phyloP scores from a whole-genome alignment of 2,329 filamentous ascomycete species.

The Diaporthe nobilis region DNA sequence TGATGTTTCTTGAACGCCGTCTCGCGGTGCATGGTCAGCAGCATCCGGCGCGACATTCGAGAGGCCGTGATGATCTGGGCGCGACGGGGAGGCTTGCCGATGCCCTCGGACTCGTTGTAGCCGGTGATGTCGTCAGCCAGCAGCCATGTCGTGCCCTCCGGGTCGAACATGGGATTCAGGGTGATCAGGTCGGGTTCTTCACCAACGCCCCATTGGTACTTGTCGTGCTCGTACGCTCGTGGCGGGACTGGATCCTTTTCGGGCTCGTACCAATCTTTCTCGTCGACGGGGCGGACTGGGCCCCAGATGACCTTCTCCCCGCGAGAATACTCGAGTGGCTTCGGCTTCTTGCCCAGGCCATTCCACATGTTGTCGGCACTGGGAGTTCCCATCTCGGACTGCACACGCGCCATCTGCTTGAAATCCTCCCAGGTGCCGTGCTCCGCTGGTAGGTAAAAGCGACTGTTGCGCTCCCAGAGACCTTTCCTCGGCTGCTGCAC shows the following conservation, averaged over 20 bases:
- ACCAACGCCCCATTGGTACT: constrained; percentile 87
- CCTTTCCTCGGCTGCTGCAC: constrained; percentile 82
- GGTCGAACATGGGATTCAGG: constrained; percentile 92
- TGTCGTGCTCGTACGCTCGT: constrained; percentile 81
- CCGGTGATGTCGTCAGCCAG: constrained; percentile 87
- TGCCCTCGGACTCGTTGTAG: constrained; percentile 75
- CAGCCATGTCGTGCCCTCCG: constrained; percentile 87
- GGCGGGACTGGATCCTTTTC: constrained; percentile 83
- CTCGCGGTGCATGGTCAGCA: constrained; percentile 91
- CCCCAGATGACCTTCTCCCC: constrained; percentile 84
- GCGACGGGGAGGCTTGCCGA: constrained; percentile 77
- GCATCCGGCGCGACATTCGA: constrained; percentile 83
- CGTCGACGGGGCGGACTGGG: constrained; percentile 77
- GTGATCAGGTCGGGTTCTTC: constrained; percentile 95
- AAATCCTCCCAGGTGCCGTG: constrained; percentile 88
- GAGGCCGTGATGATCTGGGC: constrained; percentile 91
- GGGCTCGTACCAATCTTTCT: constrained; percentile 79
- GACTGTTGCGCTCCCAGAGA: constrained; percentile 83
- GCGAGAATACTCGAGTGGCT: constrained; percentile 52
- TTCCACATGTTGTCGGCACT: constrained; percentile 78
- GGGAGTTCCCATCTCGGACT: constrained; percentile 78
- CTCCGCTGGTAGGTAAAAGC: constrained; percentile 83
- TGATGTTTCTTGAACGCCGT: constrained; percentile 87
- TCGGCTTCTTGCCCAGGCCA: constrained; percentile 58
- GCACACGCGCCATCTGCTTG: constrained; percentile 80